Base-by-base conservation (phyloP, 768 basidiomycete genomes). In the Dendrothele bispora region DNA sequence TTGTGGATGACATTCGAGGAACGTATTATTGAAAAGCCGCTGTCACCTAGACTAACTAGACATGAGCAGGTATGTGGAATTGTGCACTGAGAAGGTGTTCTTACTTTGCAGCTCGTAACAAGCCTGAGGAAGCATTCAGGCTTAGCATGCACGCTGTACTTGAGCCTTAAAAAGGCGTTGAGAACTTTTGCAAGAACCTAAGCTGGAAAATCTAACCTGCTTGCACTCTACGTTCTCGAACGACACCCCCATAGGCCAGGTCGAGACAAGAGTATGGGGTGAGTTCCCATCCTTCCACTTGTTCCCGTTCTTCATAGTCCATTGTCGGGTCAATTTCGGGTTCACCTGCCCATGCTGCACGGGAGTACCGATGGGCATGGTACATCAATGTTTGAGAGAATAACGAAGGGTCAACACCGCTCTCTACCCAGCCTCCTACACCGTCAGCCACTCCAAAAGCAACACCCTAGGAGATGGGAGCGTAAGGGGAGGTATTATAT, bases 371-470 rank as follows among this genome's bases (percentile, higher is more conserved):
- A 61, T 86, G 80, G 2, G 89, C 83, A 64, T 89, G 84, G 65
- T 85, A 94, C 88, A 95, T 93, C 42, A 98, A 71, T 0, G 90
- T 81, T 67, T 97, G 94, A 1, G 92, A 85, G 70, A 95, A 98
- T 37, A 95, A 70, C 0, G 91, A 85, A 1, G 91, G 91, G 66
- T 97, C 92, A 43, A 91, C 79, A 14, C 91, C 88, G 22, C 80
- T 79, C 29, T 85, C 80, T 39, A 81, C 78, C 95, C 95, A 98
- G 17, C 94, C 93, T 2, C 93, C 93, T 4, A 97, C 93, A 17
- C 94, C 94, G 57, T 98, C 94, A 30, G 93, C 90, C 4, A 97
- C 80, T 29, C 91, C 92, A 44, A 97, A 74, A 2, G 87, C 79
- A 24, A 90, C 62, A 20, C 88, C 88, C 88, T 91, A 37, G 38